A percentile compares a stretch with the other conserved stretches of the same genome.
These are phyloP conservation scores for Trametes cingulata DNA, from an alignment of 768 basidiomycete genomes.

Conservation along the genomic window DNA sequence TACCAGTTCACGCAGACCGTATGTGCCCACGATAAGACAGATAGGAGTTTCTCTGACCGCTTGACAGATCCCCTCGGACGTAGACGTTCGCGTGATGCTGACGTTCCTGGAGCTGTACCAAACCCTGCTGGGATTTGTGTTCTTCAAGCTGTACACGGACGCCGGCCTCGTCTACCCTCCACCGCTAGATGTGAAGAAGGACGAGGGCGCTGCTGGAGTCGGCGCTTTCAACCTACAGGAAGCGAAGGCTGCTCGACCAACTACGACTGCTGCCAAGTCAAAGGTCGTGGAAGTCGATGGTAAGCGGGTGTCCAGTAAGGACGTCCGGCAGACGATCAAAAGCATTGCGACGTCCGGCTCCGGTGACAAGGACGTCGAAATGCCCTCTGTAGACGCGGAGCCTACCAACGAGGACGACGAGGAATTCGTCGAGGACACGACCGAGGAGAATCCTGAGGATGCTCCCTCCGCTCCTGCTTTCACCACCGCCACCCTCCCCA, in stretches of 20 bases:
- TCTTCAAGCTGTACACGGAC: constrained; percentile 99
- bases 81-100: constrained; percentile 96
- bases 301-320: constrained; percentile 54
- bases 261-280: constrained; percentile 26
- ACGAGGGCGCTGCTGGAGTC: constrained; percentile 84
- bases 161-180: constrained; percentile 94
- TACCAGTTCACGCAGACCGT: constrained; percentile 97
- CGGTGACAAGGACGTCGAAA: constrained; percentile 40
- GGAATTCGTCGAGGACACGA: constrained; percentile 67
- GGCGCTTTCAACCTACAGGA: constrained; percentile 82
- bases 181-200: constrained; percentile 76
- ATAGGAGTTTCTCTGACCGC: background rate
- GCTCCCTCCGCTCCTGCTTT: constrained; percentile 63
- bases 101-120: constrained; percentile 99
- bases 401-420: constrained; percentile 43
- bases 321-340: constrained; percentile 65
- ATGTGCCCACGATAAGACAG: constrained; percentile 27
- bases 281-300: constrained; percentile 41
- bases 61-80: constrained; percentile 83
- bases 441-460: constrained; percentile 48
- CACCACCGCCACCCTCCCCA: constrained; percentile 56
- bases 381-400: constrained; percentile 33
- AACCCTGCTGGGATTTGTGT: constrained; percentile 91
- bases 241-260: constrained; percentile 31
- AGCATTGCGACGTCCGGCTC: constrained; percentile 37